Conservation (phyloP, 805 yeast genomes). For the Wickerhamiella australiensis region DNA sequence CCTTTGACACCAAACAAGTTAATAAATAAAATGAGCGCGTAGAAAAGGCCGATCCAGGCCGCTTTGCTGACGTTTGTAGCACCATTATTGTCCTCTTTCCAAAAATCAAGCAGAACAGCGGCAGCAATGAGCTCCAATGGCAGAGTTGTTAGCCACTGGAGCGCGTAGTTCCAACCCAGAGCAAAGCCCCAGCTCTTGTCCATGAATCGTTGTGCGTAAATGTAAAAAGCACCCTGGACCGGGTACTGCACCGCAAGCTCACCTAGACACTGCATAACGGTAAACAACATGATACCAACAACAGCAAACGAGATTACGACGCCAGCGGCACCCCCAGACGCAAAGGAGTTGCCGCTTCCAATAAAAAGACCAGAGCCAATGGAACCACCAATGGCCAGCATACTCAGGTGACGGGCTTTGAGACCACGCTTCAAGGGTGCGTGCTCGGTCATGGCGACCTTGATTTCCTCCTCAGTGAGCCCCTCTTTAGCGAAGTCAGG, state of each 20-base stretch:
- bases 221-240: slow-evolving; percentile 46
- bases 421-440: slow-evolving; percentile 42
- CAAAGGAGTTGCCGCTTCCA: slow-evolving; percentile 40
- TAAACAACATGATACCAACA: slow-evolving; percentile 53
- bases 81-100: slow-evolving; percentile 33
- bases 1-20: slow-evolving; percentile 48
- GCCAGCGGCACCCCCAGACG: slow-evolving; percentile 43
- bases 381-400: slow-evolving; percentile 62
- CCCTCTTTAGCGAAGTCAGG: slow-evolving; percentile 20
- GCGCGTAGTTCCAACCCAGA: slow-evolving; percentile 55
- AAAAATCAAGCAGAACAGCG: slow-evolving; percentile 42
- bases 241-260: slow-evolving; percentile 57
- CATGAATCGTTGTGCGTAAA: slow-evolving; percentile 45
- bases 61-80: slow-evolving; percentile 36
- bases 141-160: slow-evolving; percentile 48
- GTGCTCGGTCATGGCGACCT: slow-evolving; percentile 35
- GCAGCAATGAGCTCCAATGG: slow-evolving; percentile 55
- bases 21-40: slow-evolving; percentile 37
- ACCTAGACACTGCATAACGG: slow-evolving; percentile 55
- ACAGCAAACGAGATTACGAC: slow-evolving; percentile 45
- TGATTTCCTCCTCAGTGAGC: slow-evolving; percentile 29
- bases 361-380: slow-evolving; percentile 66
- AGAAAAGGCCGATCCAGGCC: slow-evolving; percentile 48
- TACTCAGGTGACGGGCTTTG: slow-evolving; percentile 30
- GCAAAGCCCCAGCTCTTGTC: slow-evolving; percentile 57